Base-by-base conservation (phyloP, 306 rosid genomes). In the Amphicarpaea edgeworthii region DNA sequence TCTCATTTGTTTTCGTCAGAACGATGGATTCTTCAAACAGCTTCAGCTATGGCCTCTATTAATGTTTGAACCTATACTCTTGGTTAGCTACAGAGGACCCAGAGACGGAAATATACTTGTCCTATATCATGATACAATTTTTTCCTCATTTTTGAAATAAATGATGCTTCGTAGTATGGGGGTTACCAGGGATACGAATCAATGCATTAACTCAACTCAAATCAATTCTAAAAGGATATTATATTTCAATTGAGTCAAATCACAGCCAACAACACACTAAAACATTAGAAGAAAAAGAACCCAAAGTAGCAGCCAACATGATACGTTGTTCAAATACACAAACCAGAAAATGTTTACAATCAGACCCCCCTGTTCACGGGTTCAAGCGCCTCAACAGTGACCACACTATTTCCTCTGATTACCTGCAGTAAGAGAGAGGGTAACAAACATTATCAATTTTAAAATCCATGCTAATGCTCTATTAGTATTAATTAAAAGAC, bases 381-480 rank as follows among this genome's bases (percentile, higher is more conserved):
- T 78, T 94, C 98, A 40, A 94, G 98, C 8, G 98, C 98, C 81
- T 94, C 97, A 73, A 94, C 98, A 3, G 98, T 94, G 73, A 94
- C 98, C 68, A 94, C 97, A 61, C 98, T 92, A 43, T 94, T 94
- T 80, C 98, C 98, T 74, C 98, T 77, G 66, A 94, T 86, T 42
- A 94, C 98, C 97, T 94, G 94, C 81, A 86, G 72, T 43, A 79
- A 73, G 73, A n/a, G 73, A 73, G 73, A n/a, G 73, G 53, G 67
- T 49, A 20, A 58, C 17, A 65, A 20, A 58, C 17, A 65, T 12
- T 32, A 74, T 47, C 42, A 72, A 65, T n/a, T n/a, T 67, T 16
- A 8, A 68, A 37, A 57, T 77, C 45, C 59, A 28, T 8, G n/a
- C 17, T n/a, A 49, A n/a, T n/a, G n/a, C n/a, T n/a, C n/a, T n/a